phyloP scores from a whole-genome alignment of 805 yeast genomes.

The Pachysolen tannophilus region DNA sequence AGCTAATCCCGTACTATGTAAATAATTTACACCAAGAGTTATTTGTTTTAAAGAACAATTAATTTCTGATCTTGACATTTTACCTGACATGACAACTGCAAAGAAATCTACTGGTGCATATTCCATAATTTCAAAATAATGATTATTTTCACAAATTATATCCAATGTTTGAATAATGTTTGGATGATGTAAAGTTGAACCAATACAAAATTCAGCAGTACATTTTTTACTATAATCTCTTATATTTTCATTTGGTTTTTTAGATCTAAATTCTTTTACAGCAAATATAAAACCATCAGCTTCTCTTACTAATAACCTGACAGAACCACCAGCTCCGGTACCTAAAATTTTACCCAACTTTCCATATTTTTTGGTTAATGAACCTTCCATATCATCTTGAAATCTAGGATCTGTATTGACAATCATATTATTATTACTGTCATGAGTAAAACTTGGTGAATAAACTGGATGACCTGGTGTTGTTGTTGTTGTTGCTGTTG shows the following conservation, averaged over 20 bases:
- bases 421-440: conserved; percentile 30
- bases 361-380: conserved; percentile 55
- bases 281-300: conserved; percentile 70
- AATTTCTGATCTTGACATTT: conserved; percentile 73
- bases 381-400: conserved; percentile 44
- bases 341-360: conserved; percentile 70
- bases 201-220: conserved; percentile 84
- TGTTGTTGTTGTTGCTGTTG: conserved; percentile 27
- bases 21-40: conserved; percentile 60
- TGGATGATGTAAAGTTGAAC: conserved; percentile 75
- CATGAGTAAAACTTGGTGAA: conserved; percentile 30
- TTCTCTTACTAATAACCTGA: conserved; percentile 60
- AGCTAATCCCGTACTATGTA: conserved; percentile 73
- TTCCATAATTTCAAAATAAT: conserved; percentile 79
- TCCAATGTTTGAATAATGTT: conserved; percentile 75
- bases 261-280: conserved; percentile 72
- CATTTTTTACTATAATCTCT: conserved; percentile 81
- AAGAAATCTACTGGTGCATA: conserved; percentile 80
- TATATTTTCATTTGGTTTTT: conserved; percentile 59
- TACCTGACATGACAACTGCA: conserved; percentile 81
- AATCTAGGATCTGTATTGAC: conserved; percentile 27
- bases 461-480: conserved; percentile 16
- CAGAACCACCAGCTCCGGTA: conserved; percentile 86
- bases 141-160: conserved; percentile 58
- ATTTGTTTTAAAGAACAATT: conserved; percentile 77